Conservation (phyloP, 1,284 basidiomycete species). For the Testicularia cyperi region DNA sequence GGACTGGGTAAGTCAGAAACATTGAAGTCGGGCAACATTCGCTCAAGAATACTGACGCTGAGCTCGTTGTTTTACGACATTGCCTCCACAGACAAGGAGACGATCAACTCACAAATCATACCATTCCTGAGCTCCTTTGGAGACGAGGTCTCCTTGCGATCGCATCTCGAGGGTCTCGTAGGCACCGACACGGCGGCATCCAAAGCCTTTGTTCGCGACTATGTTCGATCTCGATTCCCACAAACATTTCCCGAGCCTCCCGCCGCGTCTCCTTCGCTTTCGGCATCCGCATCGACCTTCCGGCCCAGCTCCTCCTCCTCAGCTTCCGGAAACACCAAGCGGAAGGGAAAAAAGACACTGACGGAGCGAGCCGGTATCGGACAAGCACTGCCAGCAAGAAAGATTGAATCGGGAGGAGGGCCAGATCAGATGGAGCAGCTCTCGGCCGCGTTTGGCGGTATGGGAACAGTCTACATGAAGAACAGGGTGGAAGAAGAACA, state of each 20-base stretch:
- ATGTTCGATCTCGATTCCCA: constrained; percentile 22
- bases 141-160: constrained; percentile 10
- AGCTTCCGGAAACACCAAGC: not conserved
- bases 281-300: not conserved
- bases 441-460: constrained; percentile 26
- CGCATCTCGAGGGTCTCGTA: constrained; percentile 30
- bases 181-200: constrained; percentile 21
- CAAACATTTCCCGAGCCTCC: constrained; percentile 1
- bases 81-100: constrained; percentile 23
- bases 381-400: constrained; percentile 17
- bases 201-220: constrained; percentile 26
- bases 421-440: constrained; percentile 22
- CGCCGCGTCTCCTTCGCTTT: constrained; percentile 4
- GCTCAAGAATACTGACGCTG: not conserved
- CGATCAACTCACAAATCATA: constrained; percentile 25
- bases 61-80: not conserved
- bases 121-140: constrained; percentile 42
- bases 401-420: constrained; percentile 3
- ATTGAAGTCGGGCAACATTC: not conserved
- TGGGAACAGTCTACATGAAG: constrained; percentile 33
- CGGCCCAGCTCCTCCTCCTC: not conserved
- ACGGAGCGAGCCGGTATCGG: constrained; percentile 22
- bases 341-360: constrained; percentile 30
- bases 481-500: constrained; percentile 17
- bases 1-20: constrained; percentile 4